Conservation (phyloP, 345 rosid species). For the Clausena lansium region DNA sequence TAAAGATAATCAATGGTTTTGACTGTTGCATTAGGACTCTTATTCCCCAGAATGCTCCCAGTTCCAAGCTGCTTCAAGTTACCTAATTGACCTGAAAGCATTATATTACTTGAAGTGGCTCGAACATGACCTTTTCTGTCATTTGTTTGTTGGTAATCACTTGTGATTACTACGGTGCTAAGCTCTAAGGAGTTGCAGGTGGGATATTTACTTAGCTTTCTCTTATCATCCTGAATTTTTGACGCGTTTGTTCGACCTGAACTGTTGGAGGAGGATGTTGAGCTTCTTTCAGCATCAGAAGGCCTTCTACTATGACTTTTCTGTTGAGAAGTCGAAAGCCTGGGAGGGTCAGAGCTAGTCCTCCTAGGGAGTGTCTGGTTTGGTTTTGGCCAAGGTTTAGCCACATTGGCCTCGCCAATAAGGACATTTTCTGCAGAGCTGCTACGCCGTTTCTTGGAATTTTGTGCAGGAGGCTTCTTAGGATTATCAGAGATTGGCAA, state of each 20-base stretch:
- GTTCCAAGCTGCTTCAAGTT: constrained; percentile 33
- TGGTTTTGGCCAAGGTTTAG: constrained; percentile 20
- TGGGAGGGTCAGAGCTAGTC: constrained; percentile 17
- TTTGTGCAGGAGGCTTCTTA: constrained; percentile 22
- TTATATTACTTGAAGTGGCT: constrained; percentile 36
- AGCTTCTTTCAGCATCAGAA: constrained; percentile 38
- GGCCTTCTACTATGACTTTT: constrained; percentile 20
- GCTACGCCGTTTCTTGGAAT: constrained; percentile 28
- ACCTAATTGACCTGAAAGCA: constrained; percentile 35
- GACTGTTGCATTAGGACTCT: constrained; percentile 28
- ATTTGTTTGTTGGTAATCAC: constrained; percentile 13
- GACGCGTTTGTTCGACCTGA: constrained; percentile 11
- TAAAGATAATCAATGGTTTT: constrained; percentile 25
- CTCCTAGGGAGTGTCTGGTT: constrained; percentile 28
- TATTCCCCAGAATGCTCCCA: constrained; percentile 15
- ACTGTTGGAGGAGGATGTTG: constrained; percentile 39
- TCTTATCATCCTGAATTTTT: neutral
- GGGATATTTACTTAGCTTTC: constrained; percentile 14
- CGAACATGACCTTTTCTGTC: constrained; percentile 32
- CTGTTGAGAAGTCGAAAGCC: constrained; percentile 13
- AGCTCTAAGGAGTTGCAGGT: constrained; percentile 23
- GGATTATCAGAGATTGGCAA: constrained; percentile 1
- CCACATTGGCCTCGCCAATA: constrained; percentile 19
- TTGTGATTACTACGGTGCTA: constrained; percentile 1
- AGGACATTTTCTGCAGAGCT: constrained; percentile 20